Evolutionary conservation across 495 filamentous ascomycete species (phyloP).

Genomic region (Aspergillus sclerotioniger): DNA sequence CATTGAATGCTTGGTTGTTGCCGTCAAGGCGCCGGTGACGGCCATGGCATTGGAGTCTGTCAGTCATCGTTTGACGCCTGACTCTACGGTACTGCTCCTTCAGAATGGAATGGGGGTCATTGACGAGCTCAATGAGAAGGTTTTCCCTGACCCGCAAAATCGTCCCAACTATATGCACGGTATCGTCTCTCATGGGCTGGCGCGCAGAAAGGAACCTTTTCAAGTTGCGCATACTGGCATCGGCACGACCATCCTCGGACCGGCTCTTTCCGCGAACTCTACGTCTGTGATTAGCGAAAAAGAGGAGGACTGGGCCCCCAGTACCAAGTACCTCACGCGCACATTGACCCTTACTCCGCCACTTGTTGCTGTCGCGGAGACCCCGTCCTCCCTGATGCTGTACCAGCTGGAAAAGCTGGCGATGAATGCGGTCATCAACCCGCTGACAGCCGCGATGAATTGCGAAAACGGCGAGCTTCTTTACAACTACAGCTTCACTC

Average conservation of each 20-base stretch:
- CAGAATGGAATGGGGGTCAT: conserved; percentile 81
- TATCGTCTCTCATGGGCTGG: conserved; percentile 65
- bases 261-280: conserved; percentile 36
- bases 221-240: conserved; percentile 60
- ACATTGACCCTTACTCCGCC: conserved; percentile 50
- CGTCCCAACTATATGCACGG: conserved; percentile 77
- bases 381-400: conserved; percentile 41
- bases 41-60: conserved; percentile 56
- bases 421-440: conserved; percentile 77
- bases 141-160: conserved; percentile 62
- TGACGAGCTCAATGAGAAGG: conserved; percentile 63
- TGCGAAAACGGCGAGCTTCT: conserved; percentile 74
- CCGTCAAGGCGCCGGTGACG: conserved; percentile 58
- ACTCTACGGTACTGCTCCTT: conserved; percentile 75
- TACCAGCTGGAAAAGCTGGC: conserved; percentile 78
- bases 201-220: conserved; percentile 53
- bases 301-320: conserved; percentile 35
- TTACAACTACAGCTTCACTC: conserved; percentile 52
- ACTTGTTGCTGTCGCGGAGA: conserved; percentile 46
- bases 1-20: conserved; percentile 78
- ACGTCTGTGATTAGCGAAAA: conserved; percentile 11
- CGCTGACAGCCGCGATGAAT: conserved; percentile 70
- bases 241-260: conserved; percentile 61
- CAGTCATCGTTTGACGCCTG: conserved; percentile 60
- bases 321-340: conserved; percentile 48